Conservation (phyloP, 2,329 filamentous ascomycete species). For the Diplodia corticola region DNA sequence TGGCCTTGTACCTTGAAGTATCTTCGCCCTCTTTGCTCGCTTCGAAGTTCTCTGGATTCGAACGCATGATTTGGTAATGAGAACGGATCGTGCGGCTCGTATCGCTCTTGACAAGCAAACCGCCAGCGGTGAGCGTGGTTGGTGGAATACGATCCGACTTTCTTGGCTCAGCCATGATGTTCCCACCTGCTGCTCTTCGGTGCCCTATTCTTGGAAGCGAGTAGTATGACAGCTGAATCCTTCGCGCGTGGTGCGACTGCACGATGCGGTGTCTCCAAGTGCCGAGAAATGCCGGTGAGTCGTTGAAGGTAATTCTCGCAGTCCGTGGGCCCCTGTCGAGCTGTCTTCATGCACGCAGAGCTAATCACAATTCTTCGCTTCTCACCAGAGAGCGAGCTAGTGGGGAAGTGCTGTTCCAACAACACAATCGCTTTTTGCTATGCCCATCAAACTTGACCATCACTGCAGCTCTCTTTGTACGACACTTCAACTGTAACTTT, state of each 20-base stretch:
- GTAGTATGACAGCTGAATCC: background rate
- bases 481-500: background rate
- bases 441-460: background rate
- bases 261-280: background rate
- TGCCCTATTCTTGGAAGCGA: conserved; percentile 1
- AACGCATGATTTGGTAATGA: conserved; percentile 3
- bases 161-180: background rate
- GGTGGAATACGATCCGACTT: background rate
- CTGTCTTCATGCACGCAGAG: background rate
- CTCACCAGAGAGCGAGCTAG: too few relatives aligned
- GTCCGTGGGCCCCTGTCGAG: background rate
- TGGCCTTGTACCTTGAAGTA: background rate
- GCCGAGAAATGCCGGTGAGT: background rate
- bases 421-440: background rate
- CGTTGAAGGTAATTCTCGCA: too few relatives aligned
- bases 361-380: background rate
- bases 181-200: background rate
- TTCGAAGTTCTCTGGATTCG: background rate
- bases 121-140: conserved; percentile 10
- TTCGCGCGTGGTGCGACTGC: background rate
- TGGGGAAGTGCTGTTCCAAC: background rate
- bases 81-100: conserved; percentile 14
- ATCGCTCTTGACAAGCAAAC: background rate
- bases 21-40: background rate
- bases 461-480: background rate